These are phyloP conservation scores for Cladosporium velox DNA, from an alignment of 2,329 filamentous ascomycete genomes.

Conservation along the genomic window DNA sequence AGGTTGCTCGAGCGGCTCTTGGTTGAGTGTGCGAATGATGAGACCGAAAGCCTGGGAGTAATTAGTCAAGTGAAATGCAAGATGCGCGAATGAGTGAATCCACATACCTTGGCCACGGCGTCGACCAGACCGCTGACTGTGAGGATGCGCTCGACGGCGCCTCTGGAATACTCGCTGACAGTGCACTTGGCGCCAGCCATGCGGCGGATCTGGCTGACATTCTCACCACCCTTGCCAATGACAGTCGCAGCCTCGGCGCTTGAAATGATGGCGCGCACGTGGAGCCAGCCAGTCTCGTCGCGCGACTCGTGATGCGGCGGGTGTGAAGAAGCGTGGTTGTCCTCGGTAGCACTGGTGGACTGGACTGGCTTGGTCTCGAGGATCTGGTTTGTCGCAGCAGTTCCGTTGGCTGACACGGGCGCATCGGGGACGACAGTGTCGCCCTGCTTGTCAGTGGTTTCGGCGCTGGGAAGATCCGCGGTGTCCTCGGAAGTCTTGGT, in stretches of 20 bases:
- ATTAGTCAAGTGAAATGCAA: slow-evolving; percentile 25
- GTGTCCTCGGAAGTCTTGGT: slow-evolving; percentile 7
- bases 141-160: slow-evolving; percentile 94
- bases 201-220: slow-evolving; percentile 93
- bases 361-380: slow-evolving; percentile 48
- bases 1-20: slow-evolving; percentile 83
- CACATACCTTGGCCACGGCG: slow-evolving; percentile 82
- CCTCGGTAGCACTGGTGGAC: slow-evolving; percentile 56
- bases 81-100: slow-evolving; percentile 35
- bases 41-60: slow-evolving; percentile 81
- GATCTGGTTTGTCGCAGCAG: slow-evolving; percentile 38
- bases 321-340: slow-evolving; percentile 50
- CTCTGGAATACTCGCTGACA: slow-evolving; percentile 96
- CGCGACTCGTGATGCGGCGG: slow-evolving; percentile 55
- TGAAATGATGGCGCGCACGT: slow-evolving; percentile 94
- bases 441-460: slow-evolving; percentile 56
- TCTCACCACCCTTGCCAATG: slow-evolving; percentile 98
- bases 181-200: slow-evolving; percentile 97
- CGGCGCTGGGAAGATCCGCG: slow-evolving; percentile 37
- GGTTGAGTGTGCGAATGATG: slow-evolving; percentile 97
- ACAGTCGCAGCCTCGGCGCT: slow-evolving; percentile 96
- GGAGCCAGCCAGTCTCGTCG: slow-evolving; percentile 95
- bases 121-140: slow-evolving; percentile 97
- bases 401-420: slow-evolving; percentile 47
- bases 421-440: slow-evolving; percentile 70